phyloP scores from a whole-genome alignment of 1,284 basidiomycete genomes.

The Vanrija pseudolonga region DNA sequence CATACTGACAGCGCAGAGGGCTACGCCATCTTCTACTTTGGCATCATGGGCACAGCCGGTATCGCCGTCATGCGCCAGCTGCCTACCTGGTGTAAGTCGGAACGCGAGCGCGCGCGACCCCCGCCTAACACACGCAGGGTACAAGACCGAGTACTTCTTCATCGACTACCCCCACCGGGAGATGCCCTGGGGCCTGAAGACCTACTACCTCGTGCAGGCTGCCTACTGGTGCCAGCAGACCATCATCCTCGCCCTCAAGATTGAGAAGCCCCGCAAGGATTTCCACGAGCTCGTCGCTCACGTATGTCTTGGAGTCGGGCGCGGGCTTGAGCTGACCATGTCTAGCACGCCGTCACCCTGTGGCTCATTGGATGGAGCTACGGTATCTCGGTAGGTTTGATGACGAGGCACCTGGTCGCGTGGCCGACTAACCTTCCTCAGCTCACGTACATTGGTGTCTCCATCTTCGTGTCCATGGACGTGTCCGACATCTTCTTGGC shows the following conservation, averaged over 20 bases:
- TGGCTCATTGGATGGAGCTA: conserved; percentile 97
- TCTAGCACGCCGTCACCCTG: conserved; percentile 85
- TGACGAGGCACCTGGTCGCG: background rate
- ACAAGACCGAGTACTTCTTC: conserved; percentile 76
- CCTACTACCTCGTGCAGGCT: conserved; percentile 85
- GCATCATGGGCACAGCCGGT: conserved; percentile 67
- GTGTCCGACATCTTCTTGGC: conserved; percentile 85
- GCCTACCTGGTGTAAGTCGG: conserved; percentile 69
- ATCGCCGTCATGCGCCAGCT: conserved; percentile 79
- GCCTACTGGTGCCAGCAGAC: conserved; percentile 95
- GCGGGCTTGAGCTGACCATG: conserved; percentile 4
- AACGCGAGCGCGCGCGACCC: background rate
- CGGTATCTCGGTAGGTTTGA: conserved; percentile 59
- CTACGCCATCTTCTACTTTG: conserved; percentile 79
- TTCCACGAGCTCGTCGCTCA: conserved; percentile 74
- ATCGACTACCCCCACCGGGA: conserved; percentile 82
- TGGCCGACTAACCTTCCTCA: conserved; percentile 20
- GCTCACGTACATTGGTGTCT: conserved; percentile 80
- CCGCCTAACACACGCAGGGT: conserved; percentile 52
- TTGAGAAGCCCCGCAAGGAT: conserved; percentile 94
- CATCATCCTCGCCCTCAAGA: conserved; percentile 72
- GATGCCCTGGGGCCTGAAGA: conserved; percentile 80
- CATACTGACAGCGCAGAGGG: conserved; percentile 52
- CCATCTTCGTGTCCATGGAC: conserved; percentile 96
- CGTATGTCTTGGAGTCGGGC: conserved; percentile 28